Evolutionary conservation across 2,329 filamentous ascomycete species (phyloP), one percentile per base, ranked within the genome.

Genomic region (Clarireedia hainanense): DNA sequence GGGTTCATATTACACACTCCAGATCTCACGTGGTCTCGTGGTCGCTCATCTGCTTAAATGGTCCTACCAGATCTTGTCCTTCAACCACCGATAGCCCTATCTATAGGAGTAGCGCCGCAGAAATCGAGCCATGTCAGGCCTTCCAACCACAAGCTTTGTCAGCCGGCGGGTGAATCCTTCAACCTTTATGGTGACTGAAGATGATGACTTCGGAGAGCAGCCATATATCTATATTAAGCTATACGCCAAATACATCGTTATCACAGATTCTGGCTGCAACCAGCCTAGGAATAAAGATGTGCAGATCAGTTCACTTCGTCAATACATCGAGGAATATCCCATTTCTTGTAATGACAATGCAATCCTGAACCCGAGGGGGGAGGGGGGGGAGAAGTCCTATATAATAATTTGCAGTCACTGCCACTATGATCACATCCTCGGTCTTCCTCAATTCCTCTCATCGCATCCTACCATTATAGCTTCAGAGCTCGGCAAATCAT

Each of bases 141-240:
- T 37, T 9, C 57, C 57, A 23, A 61, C 17, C 10, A 65, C 63
- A 24, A 67, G 65, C 27, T 75, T 75, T 61, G 61, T 66, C n/a
- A 65, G 64, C 46, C 60, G 58, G 20, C 65, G 67, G 6, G 60
- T 77, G 24, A 77, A 76, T 57, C 6, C 37, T 3, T 68, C 74
- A 1, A 77, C 75, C 0, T 76, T 76, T 58, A 63, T 73, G 7
- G 67, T 77, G 23, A 62, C 68, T 15, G 75, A 77, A 61, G 68
- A 74, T 55, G 75, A 77, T 61, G 64, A 63, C 27, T 76, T 69
- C 59, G 58, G 60, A 49, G 74, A 77, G 58, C 67, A 69, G 37
- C 75, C 75, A 2, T 67, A 73, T 57, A 75, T 77, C n/a, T 77
- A 76, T 58, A 70, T 69, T 49, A 77, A 77, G 58, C 40, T 74